Base-by-base conservation (phyloP, 164 flowering plant species). In the Taxillus chinensis region DNA sequence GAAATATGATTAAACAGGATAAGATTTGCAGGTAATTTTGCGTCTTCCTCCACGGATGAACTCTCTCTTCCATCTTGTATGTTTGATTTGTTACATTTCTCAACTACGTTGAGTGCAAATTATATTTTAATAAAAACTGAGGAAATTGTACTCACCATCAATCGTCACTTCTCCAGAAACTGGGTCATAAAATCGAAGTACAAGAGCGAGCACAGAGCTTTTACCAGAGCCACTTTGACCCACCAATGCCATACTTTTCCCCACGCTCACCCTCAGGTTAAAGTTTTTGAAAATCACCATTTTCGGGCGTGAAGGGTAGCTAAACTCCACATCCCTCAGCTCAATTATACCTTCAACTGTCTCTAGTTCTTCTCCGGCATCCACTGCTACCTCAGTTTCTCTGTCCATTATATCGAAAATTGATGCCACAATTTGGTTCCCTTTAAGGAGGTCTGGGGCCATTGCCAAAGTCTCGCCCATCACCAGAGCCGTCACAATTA, bases 191-290 rank as follows among this genome's bases (percentile, higher is more conserved):
- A 82, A 91, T 15, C 99, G 77, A 27, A 95, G 84, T 14, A 91
- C 84, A 2, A 95, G 89, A 40, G 99, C 60, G n/a, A 95, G 71
- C 27, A 91, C 93, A 0, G 99, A 84, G 80, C 96, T 91, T 72
- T 95, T 95, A 12, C 99, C 99, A 4, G 97, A 91, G 2, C 99
- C 99, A 64, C 99, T 95, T 53, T 89, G 82, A 48, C 99, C 99
- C n/a, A 95, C 99, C 53, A 95, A 62, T 11, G 99, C 99, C 84
- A 95, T 83, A 62, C 87, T 87, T 63, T 80, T 82, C 55, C 97
- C 96, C 5, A 87, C 74, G 1, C 70, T 74, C 10, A 91, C 97
- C 76, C 59, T 83, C 7, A 95, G 71, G 68, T 85, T 71, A 50
- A 95, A 86, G 54, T 84, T 89, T 74, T 76, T 80, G 80, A 95